Evolutionary conservation across 768 basidiomycete genomes (phyloP).

Genomic region (Lactifluus subvellereus): DNA sequence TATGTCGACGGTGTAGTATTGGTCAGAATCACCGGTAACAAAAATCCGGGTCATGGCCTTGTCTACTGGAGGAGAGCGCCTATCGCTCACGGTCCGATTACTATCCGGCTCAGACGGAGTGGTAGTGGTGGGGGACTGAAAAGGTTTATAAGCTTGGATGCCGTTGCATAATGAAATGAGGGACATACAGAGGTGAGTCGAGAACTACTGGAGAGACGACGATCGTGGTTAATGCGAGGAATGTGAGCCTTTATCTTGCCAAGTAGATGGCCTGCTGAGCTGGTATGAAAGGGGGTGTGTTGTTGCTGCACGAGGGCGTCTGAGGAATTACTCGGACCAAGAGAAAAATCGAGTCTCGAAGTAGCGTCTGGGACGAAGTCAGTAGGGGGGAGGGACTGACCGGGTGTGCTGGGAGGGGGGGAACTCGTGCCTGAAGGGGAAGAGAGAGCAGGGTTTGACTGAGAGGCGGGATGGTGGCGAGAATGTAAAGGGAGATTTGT

Average conservation of each 20-base stretch:
- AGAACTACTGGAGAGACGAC: slow-evolving; percentile 29
- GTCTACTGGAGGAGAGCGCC: slow-evolving; percentile 26
- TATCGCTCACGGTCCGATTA: slow-evolving; percentile 14
- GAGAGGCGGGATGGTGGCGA: slow-evolving; percentile 31
- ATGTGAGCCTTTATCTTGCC: slow-evolving; percentile 27
- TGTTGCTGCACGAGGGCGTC: slow-evolving; percentile 35
- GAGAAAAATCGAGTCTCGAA: slow-evolving; percentile 30
- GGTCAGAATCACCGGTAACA: slow-evolving; percentile 74
- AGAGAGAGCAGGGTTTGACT: slow-evolving; percentile 53
- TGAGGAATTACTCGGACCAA: slow-evolving; percentile 29
- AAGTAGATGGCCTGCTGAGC: slow-evolving; percentile 17
- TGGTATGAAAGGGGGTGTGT: slow-evolving; percentile 28
- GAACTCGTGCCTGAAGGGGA: slow-evolving; percentile 69
- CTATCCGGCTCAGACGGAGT: slow-evolving; percentile 23
- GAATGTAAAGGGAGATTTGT: slow-evolving; percentile 32
- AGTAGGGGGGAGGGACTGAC: slow-evolving; percentile 41
- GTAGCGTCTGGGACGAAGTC: slow-evolving; percentile 37
- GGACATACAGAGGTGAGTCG: slow-evolving; percentile 32
- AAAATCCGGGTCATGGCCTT: slow-evolving; percentile 43
- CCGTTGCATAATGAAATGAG: not conserved
- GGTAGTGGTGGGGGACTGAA: slow-evolving; percentile 27
- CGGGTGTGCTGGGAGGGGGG: slow-evolving; percentile 64
- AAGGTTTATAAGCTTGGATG: slow-evolving; percentile 22
- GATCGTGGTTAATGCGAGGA: slow-evolving; percentile 23
- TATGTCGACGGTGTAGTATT: slow-evolving; percentile 67